Conservation (phyloP, 202 grass and related monocot genomes). For the Zoysia matrella region DNA sequence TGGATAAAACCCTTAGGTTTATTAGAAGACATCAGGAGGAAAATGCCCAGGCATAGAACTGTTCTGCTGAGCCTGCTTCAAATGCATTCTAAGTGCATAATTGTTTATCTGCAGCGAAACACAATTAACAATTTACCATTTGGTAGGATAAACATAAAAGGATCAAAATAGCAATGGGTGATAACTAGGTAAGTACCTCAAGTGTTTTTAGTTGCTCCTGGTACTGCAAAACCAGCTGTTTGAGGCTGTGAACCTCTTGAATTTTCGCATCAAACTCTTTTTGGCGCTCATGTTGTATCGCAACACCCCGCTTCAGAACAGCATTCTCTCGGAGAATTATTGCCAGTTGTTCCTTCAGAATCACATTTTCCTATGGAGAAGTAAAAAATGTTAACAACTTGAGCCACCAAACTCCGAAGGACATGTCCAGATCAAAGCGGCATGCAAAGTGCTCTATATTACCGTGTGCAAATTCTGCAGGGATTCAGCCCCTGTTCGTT, state of each 20-base stretch:
- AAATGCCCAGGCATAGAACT: slow-evolving; percentile 67
- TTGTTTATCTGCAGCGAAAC: slow-evolving; percentile 66
- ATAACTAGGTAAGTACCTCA: slow-evolving; percentile 53
- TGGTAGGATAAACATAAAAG: background rate
- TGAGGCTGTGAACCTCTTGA: slow-evolving; percentile 74
- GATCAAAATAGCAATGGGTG: background rate
- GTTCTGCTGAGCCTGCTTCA: slow-evolving; percentile 22
- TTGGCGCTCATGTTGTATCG: slow-evolving; percentile 88
- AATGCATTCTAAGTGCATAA: slow-evolving; percentile 76
- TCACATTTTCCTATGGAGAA: slow-evolving; percentile 78
- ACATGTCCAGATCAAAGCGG: slow-evolving; percentile 2
- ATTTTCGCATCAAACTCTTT: slow-evolving; percentile 69
- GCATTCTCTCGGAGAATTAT: slow-evolving; percentile 62
- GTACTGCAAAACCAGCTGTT: slow-evolving; percentile 78
- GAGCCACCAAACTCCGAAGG: background rate
- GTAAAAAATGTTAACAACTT: background rate
- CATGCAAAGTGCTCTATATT: slow-evolving; percentile 12
- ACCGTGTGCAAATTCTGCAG: slow-evolving; percentile 78
- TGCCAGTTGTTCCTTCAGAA: slow-evolving; percentile 79
- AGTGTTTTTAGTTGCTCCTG: slow-evolving; percentile 89
- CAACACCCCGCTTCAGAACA: slow-evolving; percentile 84
- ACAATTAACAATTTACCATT: background rate
- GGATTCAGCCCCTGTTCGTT: slow-evolving; percentile 57
- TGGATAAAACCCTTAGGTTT: background rate
- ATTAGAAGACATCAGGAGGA: slow-evolving; percentile 76